Evolutionary conservation across 768 basidiomycete species (phyloP), one percentile per base, ranked within the genome.

Genomic region (Myochromella boudieri): DNA sequence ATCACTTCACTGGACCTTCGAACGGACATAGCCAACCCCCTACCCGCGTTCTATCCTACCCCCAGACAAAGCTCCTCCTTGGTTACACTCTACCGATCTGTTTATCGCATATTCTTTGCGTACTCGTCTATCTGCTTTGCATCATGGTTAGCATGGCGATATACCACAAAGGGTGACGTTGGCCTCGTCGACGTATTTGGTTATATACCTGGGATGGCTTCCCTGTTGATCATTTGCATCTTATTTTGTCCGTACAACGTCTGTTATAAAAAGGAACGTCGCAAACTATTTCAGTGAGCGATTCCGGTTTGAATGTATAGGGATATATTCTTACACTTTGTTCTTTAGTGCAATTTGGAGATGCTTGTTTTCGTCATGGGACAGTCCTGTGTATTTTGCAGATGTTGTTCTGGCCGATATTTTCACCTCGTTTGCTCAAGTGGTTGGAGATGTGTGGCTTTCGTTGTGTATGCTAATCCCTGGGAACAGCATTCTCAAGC

Each of bases 371-470:
- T 78, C 87, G n/a, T 68, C 81, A 1, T 59, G 72, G 31, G 71
- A 74, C 42, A 71, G 74, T 32, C 80, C 85, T 4, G 75, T 93
- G 31, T 82, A 85, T 63, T 99, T 99, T 67, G 83, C 84, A 22
- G 97, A 99, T 63, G 82, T 99, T 18, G 80, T 98, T 34, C 82
- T 95, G 48, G 95, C 95, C 49, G 97, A 98, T 74, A 82, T 98
- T 51, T 80, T 95, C 59, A 99, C 97, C 1, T 97, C 95, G 2
- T 95, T 91, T 60, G 95, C 97, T 27, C 97, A 97, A 70, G 93
- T 99, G 31, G 71, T 97, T 15, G 95, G 95, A 10, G 97, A 98
- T 60, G 69, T 94, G 32, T 97, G 91, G 91, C 70, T 97, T 34
- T 92, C 91, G 4, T 56, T 85, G 14, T 84, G 78, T 61, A 94